These are phyloP conservation scores for Phtheirospermum japonicum DNA, from an alignment of 257 asterid genomes.

Conservation along the genomic window DNA sequence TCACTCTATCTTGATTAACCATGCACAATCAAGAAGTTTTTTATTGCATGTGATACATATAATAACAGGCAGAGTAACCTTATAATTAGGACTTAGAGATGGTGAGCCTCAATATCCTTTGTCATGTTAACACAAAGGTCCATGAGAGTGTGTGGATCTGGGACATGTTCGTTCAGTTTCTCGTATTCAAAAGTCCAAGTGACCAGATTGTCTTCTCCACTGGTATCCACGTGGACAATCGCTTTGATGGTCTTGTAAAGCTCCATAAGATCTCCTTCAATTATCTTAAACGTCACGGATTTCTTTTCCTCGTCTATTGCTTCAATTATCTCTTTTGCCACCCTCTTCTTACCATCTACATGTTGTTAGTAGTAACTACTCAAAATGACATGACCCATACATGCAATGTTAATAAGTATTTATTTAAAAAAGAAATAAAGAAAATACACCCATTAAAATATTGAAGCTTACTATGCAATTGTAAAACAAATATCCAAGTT, in stretches of 20 bases:
- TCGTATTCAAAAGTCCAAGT: constrained; percentile 46
- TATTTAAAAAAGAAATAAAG: too few relatives aligned
- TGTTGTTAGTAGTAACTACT: too few relatives aligned
- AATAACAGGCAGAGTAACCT: too few relatives aligned
- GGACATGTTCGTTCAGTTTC: constrained; percentile 33
- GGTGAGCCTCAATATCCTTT: constrained; percentile 34
- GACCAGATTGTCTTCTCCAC: constrained; percentile 33
- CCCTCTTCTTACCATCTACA: constrained; percentile 36
- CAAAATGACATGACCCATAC: too few relatives aligned
- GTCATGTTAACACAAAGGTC: constrained; percentile 19
- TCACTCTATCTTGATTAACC: too few relatives aligned
- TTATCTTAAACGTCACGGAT: constrained; percentile 32
- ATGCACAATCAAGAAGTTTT: too few relatives aligned
- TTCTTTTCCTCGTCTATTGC: constrained; percentile 38
- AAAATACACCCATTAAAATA: too few relatives aligned
- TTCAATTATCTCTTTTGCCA: constrained; percentile 36
- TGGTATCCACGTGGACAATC: constrained; percentile 32
- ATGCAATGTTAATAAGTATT: too few relatives aligned
- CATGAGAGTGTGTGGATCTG: constrained; percentile 37
- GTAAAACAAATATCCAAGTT: too few relatives aligned
- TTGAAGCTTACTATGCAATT: too few relatives aligned
- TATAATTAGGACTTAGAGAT: constrained; percentile 2
- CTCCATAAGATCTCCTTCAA: too few relatives aligned
- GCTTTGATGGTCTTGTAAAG: constrained; percentile 31
- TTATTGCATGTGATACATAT: too few relatives aligned